A percentile compares a stretch with the other conserved stretches of the same genome.
These are phyloP conservation scores for Leucosporidium scottii DNA, from an alignment of 768 basidiomycete genomes.

Conservation along the genomic window DNA sequence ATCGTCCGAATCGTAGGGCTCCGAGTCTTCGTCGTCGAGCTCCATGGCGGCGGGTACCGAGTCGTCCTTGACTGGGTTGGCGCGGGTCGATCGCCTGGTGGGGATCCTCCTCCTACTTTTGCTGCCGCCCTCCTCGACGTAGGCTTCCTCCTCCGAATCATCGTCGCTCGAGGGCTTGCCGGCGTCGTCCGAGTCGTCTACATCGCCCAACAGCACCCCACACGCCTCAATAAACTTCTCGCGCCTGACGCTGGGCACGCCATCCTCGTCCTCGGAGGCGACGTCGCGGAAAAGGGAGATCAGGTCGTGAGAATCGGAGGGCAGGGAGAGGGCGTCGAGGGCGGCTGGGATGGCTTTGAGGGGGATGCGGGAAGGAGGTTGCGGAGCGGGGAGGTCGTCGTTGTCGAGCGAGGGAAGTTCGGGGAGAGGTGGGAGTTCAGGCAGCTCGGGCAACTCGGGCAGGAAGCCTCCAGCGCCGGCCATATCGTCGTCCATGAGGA, in stretches of 20 bases:
- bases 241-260: neutral
- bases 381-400: neutral
- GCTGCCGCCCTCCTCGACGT: neutral
- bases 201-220: neutral
- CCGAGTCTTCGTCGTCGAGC: neutral
- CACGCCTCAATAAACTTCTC: constrained; percentile 1
- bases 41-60: neutral
- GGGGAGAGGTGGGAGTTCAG: neutral
- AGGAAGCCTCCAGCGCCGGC: neutral
- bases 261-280: neutral
- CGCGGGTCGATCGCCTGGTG: neutral
- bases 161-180: too few species aligned
- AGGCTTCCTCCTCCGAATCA: neutral
- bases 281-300: neutral
- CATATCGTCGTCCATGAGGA: too few species aligned
- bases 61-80: neutral
- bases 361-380: neutral
- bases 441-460: neutral
- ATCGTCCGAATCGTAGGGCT: neutral
- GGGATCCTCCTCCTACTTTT: neutral
- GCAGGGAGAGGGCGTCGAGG: neutral
- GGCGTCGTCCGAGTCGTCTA: neutral
- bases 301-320: neutral
- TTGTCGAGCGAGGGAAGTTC: neutral
- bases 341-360: neutral